Evolutionary conservation across 2,329 filamentous ascomycete genomes (phyloP), one percentile per base, ranked within the genome.

Genomic region (Xenoacremonium recifei): DNA sequence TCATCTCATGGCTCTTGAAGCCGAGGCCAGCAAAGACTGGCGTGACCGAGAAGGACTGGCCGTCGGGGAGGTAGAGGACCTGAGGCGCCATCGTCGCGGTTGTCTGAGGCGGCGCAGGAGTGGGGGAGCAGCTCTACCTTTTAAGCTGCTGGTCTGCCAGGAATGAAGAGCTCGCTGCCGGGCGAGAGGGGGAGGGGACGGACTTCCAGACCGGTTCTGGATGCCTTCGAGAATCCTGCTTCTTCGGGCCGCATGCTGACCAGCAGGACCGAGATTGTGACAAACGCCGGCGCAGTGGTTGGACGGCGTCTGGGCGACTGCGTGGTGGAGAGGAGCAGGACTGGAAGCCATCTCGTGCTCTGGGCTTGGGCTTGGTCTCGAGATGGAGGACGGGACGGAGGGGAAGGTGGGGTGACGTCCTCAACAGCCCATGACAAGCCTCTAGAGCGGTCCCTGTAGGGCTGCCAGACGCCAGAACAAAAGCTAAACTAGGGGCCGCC

Each of bases 21-120:
- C 85, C 88, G 42, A 93, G 76, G 21, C 92, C 92, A n/a, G 87
- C 89, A 63, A 96, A 96, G 19, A 96, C 89, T 1, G 90, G 87
- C 12, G 82, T 82, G 21, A 95, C 86, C 3, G 84, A 85, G 59
- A 93, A 79, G 50, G 77, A 84, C 68, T 93, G 89, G 59, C 91
- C 92, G 68, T 96, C 95, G 35, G 92, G 92, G 53, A 97, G 74
- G 64, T 86, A 79, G 45, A 91, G 73, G 35, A 78, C 63, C 45
- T 70, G 62, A 29, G 66, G 62, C 35, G 63, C 48, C 68, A 70
- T 70, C 15, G 35, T 52, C 31, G 44, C 38, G 19, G 39, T 35
- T 30, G 39, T 17, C 18, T 29, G 10, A 23, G 17, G 27, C 6
- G 21, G 42, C 17, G 35, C 43, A 43, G 47, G 35, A 45, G 55